phyloP scores from a whole-genome alignment of 345 rosid species.

The Eucalyptus cloeziana region DNA sequence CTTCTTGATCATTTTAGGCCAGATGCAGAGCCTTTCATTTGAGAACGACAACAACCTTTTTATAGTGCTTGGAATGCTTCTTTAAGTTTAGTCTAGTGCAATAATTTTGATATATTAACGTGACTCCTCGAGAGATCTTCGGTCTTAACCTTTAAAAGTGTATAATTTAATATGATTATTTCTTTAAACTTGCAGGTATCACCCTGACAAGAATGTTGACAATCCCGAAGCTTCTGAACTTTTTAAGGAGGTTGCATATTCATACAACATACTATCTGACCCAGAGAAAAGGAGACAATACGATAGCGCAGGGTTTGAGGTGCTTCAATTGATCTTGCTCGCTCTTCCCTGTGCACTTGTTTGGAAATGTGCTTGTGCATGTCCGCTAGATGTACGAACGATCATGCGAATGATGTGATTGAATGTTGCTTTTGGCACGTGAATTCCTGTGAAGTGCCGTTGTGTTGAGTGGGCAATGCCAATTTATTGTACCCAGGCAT shows the following conservation, averaged over 20 bases:
- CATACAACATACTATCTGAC: constrained; percentile 93
- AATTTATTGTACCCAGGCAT: not conserved
- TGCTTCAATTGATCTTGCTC: not conserved
- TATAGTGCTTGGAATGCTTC: not conserved
- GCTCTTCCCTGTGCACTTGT: not conserved
- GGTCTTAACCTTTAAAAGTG: not conserved
- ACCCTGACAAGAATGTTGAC: constrained; percentile 93
- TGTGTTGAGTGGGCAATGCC: not conserved
- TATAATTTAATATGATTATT: not conserved
- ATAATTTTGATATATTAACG: not conserved
- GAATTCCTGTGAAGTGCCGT: not conserved
- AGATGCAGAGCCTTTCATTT: not conserved
- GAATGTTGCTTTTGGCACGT: not conserved
- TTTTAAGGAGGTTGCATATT: constrained; percentile 97
- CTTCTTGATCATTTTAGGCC: not conserved
- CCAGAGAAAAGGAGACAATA: constrained; percentile 98
- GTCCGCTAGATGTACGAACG: not conserved
- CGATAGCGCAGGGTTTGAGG: constrained; percentile 97
- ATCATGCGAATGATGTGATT: not conserved
- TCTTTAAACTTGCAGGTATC: constrained; percentile 48
- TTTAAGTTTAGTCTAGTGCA: not conserved
- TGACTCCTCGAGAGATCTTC: not conserved
- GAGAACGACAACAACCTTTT: not conserved
- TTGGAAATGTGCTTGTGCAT: not conserved
- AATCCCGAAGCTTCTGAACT: constrained; percentile 95